Evolutionary conservation across 2,329 filamentous ascomycete genomes (phyloP), one percentile per base, ranked within the genome.

Genomic region (Penicillium sp.): DNA sequence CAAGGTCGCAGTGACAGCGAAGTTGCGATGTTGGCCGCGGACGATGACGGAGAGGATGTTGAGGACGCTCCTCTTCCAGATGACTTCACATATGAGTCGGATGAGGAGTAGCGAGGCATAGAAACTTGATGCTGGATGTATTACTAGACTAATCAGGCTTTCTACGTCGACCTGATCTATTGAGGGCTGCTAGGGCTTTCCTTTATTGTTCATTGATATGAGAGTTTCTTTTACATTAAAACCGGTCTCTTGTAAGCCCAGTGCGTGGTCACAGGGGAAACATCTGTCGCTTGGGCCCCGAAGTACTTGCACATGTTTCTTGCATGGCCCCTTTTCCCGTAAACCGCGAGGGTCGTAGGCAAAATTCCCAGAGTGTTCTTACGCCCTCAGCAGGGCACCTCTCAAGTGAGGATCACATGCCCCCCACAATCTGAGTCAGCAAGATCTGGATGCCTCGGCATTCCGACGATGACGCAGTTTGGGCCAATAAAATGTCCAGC

Each of bases 11-110:
- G 24, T 0, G 88, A 88, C 0, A 88, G 88, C 0, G 90, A 89
- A 0, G 89, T 88, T 52, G 90, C 95, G 2, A 77, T 96, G 63
- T 96, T 89, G 4, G 88, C 92, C 5, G 85, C 96, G 4, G 92
- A 97, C 65, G 93, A 97, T 56, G 77, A 79, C 58, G 76, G 78
- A 34, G 77, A 79, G 56, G 77, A 73, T 6, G 75, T 66, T 27
- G 76, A 79, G 55, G 77, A 79, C 56, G 77, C 77, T 6, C 77
- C 77, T 29, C 62, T 79, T 24, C 77, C 77, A 2, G 63, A 73
- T 36, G 76, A 79, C 43, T 80, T 80, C 55, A 67, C 72, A 16
- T 80, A 80, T 54, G 72, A 78, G 61, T 72, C 74, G 38, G 77
- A 79, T 41, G 67, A 71, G 29, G 68, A 72, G 57, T 65, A 61